These are phyloP conservation scores for Mytilinidion resinicola DNA, from an alignment of 495 filamentous ascomycete species.

Conservation along the genomic window DNA sequence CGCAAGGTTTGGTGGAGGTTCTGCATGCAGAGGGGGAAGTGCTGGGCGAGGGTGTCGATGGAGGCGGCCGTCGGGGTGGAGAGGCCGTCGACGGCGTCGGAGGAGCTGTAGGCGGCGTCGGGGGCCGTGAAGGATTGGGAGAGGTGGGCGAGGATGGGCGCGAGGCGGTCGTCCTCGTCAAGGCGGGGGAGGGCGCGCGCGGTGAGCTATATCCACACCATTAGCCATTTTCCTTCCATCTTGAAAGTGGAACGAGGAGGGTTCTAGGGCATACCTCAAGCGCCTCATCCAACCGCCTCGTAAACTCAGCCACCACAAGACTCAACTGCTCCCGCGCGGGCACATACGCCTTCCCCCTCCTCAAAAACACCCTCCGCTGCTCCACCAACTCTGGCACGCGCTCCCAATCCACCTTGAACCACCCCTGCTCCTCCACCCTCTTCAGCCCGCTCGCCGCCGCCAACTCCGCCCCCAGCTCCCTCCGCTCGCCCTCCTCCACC, in stretches of 20 bases:
- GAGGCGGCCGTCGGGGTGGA: slow-evolving; percentile 45
- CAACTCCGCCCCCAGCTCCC: slow-evolving; percentile 48
- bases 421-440: slow-evolving; percentile 57
- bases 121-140: slow-evolving; percentile 89
- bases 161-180: slow-evolving; percentile 93
- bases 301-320: slow-evolving; percentile 86
- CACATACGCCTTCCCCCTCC: slow-evolving; percentile 82
- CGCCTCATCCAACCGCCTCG: slow-evolving; percentile 63
- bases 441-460: slow-evolving; percentile 40
- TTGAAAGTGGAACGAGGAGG: neutral
- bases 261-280: slow-evolving; percentile 59
- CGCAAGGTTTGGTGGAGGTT: slow-evolving; percentile 78
- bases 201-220: slow-evolving; percentile 53
- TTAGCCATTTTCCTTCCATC: slow-evolving; percentile 22
- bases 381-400: slow-evolving; percentile 87
- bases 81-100: slow-evolving; percentile 67
- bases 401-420: slow-evolving; percentile 95
- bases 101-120: slow-evolving; percentile 65
- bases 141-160: slow-evolving; percentile 87
- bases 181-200: slow-evolving; percentile 82
- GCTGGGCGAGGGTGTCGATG: slow-evolving; percentile 72
- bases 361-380: slow-evolving; percentile 65
- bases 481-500: slow-evolving; percentile 69
- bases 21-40: slow-evolving; percentile 94
- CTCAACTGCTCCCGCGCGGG: slow-evolving; percentile 76